phyloP scores from a whole-genome alignment of 2,329 filamentous ascomycete genomes.

The Stachybotrys chartarum region DNA sequence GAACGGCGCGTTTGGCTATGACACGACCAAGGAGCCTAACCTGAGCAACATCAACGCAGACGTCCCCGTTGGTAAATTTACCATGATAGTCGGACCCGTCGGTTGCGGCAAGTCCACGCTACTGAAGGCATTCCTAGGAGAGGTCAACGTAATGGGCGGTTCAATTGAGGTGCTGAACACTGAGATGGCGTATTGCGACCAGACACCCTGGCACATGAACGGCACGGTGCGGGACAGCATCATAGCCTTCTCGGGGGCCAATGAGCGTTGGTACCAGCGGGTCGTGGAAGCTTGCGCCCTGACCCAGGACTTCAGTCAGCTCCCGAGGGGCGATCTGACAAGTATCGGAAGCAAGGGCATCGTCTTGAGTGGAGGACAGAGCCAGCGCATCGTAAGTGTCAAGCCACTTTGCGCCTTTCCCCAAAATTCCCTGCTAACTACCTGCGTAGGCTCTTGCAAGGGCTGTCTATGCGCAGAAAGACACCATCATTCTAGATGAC shows the following conservation, averaged over 20 bases:
- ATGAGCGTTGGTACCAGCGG: conserved; percentile 18
- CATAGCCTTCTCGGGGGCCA: conserved; percentile 14
- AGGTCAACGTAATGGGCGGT: conserved; percentile 8
- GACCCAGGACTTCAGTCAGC: conserved; percentile 14
- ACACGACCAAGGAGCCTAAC: conserved; percentile 1
- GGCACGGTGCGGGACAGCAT: conserved; percentile 25
- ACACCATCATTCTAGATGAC: conserved; percentile 19
- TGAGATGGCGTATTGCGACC: conserved; percentile 13
- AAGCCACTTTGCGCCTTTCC: neutral
- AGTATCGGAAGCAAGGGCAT: conserved; percentile 27
- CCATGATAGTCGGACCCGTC: conserved; percentile 23
- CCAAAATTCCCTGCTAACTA: conserved; percentile 2
- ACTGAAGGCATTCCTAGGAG: conserved; percentile 21
- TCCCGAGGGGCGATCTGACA: conserved; percentile 23
- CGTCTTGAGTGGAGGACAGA: conserved; percentile 29
- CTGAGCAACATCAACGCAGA: conserved; percentile 4
- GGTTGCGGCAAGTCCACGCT: conserved; percentile 28
- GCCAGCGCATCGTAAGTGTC: conserved; percentile 18
- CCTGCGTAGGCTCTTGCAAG: conserved; percentile 14
- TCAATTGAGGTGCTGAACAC: conserved; percentile 3
- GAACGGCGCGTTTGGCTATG: conserved; percentile 5
- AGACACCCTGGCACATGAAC: conserved; percentile 21
- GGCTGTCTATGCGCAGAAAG: conserved; percentile 18
- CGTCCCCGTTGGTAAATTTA: conserved; percentile 3
- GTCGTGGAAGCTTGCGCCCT: conserved; percentile 17